These are phyloP conservation scores for Trebouxia sp. DNA, from an alignment of 139 green algal species.

Conservation along the genomic window DNA sequence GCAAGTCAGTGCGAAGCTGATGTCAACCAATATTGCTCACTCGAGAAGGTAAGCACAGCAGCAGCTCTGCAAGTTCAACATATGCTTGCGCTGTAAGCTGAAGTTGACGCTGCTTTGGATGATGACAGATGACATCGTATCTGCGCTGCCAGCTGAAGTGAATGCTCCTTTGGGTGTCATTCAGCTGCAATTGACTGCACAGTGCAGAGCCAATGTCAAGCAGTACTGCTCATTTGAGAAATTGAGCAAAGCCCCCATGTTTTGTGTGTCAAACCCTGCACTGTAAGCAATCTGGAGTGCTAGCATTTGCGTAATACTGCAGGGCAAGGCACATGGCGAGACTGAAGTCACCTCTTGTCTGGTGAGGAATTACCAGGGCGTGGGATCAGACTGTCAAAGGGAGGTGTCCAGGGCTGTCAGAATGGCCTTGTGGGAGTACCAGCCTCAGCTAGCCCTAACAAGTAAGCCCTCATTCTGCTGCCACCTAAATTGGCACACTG, in stretches of 20 bases:
- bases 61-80: no score
- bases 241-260: no score
- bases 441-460: slow-evolving; percentile 60
- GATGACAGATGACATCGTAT: no score
- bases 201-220: no score
- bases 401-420: slow-evolving; percentile 80
- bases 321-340: slow-evolving; percentile 60
- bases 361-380: slow-evolving; percentile 48
- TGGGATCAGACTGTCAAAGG: slow-evolving; percentile 60
- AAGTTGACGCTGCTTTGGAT: no score
- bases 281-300: neutral
- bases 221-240: no score
- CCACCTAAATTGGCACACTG: neutral
- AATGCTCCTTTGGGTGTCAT: no score
- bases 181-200: no score
- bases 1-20: slow-evolving; percentile 65
- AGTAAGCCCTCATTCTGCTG: neutral
- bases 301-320: neutral
- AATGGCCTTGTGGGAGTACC: slow-evolving; percentile 86
- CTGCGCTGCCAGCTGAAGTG: no score
- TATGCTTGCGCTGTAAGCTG: no score
- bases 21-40: slow-evolving; percentile 55
- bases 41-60: slow-evolving; percentile 41
- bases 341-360: slow-evolving; percentile 78
- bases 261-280: no score